These are phyloP conservation scores for Leccinellum rugosiceps DNA, from an alignment of 768 basidiomycete genomes.

Conservation along the genomic window DNA sequence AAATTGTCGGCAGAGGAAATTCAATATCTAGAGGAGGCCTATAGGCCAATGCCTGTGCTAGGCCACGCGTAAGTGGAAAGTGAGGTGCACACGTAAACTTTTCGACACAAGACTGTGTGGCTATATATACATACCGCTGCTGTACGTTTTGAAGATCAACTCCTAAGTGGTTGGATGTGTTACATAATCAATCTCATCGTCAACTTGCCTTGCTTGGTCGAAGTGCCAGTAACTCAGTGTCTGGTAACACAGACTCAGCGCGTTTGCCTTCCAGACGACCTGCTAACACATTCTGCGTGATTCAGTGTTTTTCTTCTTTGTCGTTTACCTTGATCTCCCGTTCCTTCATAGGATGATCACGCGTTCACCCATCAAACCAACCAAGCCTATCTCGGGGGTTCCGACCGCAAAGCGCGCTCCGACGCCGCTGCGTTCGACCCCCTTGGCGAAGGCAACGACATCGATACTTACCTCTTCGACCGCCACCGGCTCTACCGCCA, in stretches of 20 bases:
- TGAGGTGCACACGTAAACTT: neutral
- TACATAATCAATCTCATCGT: neutral
- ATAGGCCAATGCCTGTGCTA: constrained; percentile 38
- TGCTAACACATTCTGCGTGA: constrained; percentile 3
- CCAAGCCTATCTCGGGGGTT: constrained; percentile 6
- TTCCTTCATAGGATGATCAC: constrained; percentile 21
- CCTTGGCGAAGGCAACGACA: constrained; percentile 18
- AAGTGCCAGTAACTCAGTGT: neutral
- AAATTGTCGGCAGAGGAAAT: constrained; percentile 48
- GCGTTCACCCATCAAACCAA: constrained; percentile 28
- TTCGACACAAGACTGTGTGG: neutral
- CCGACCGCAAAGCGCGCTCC: constrained; percentile 16
- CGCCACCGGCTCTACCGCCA: constrained; percentile 28
- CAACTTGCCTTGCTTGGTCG: neutral
- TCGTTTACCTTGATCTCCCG: neutral
- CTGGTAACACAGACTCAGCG: constrained; percentile 2
- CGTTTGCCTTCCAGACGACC: neutral
- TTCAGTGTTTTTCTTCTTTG: neutral
- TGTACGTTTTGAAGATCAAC: too few species aligned
- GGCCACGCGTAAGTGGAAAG: constrained; percentile 32
- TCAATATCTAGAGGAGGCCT: constrained; percentile 43
- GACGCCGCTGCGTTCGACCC: constrained; percentile 20
- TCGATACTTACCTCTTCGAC: constrained; percentile 28
- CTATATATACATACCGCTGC: too few species aligned
- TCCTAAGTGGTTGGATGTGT: neutral